Evolutionary conservation across 345 rosid species (phyloP).

Genomic region (Cardamine chenopodiifolia): DNA sequence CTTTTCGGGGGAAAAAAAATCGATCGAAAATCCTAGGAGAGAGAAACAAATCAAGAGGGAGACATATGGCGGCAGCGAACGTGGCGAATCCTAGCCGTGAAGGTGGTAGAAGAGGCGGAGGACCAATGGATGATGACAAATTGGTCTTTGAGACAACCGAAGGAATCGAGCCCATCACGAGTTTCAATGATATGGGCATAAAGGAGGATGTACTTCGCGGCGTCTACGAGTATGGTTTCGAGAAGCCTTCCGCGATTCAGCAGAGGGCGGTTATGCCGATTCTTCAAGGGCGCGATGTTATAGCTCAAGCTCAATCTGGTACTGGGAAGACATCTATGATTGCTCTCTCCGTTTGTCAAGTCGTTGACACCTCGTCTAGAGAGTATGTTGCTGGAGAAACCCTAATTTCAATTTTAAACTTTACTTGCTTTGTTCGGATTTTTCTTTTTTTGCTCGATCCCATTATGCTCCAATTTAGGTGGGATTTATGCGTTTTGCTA

Average conservation of each 20-base stretch:
- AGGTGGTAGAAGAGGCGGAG: constrained; percentile 51
- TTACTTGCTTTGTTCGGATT: neutral
- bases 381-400: constrained; percentile 58
- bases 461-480: neutral
- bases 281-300: constrained; percentile 86
- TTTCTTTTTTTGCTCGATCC: neutral
- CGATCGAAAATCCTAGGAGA: constrained; percentile 46
- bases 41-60: constrained; percentile 20
- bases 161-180: constrained; percentile 82
- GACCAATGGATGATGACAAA: constrained; percentile 56
- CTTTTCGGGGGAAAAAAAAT: neutral
- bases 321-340: constrained; percentile 97
- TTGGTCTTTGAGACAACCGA: constrained; percentile 85
- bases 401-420: constrained; percentile 26
- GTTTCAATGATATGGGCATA: constrained; percentile 84
- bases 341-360: constrained; percentile 90
- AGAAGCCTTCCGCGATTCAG: constrained; percentile 95
- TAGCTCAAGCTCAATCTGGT: constrained; percentile 99
- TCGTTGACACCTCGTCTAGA: constrained; percentile 66
- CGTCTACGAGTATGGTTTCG: constrained; percentile 81
- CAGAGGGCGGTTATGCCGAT: constrained; percentile 96
- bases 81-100: constrained; percentile 46
- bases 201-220: constrained; percentile 84
- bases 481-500: neutral
- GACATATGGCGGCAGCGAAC: constrained; percentile 38